These are phyloP conservation scores for Agrocybe pediades DNA, from an alignment of 768 basidiomycete genomes.

Conservation along the genomic window DNA sequence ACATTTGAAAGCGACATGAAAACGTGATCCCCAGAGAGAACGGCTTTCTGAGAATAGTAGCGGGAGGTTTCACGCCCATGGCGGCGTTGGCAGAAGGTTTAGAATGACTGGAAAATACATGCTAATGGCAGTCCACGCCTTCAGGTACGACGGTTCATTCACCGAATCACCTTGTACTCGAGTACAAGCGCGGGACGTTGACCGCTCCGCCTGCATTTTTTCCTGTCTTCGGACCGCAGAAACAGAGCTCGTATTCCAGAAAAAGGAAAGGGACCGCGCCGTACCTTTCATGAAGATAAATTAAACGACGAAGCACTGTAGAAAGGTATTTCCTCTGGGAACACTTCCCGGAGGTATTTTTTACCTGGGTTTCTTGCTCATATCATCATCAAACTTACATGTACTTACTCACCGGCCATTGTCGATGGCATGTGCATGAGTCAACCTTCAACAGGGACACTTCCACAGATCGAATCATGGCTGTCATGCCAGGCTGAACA, in stretches of 20 bases:
- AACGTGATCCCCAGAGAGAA: too few relatives aligned
- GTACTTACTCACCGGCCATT: neutral
- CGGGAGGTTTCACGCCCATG: too few relatives aligned
- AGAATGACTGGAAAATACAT: too few relatives aligned
- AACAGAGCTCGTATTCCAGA: neutral
- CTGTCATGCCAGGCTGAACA: neutral
- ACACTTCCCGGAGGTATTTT: neutral
- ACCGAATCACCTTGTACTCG: too few relatives aligned
- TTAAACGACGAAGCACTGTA: neutral
- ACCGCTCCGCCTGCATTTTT: neutral
- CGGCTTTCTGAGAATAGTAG: too few relatives aligned
- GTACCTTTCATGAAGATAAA: neutral
- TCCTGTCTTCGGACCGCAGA: neutral
- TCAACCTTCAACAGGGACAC: too few relatives aligned
- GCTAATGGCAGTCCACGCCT: too few relatives aligned
- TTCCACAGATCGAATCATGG: neutral
- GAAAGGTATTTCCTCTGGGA: neutral
- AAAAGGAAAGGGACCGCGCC: neutral
- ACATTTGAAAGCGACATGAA: too few relatives aligned
- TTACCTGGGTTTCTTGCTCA: neutral
- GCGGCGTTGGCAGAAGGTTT: too few relatives aligned
- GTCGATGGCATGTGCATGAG: neutral
- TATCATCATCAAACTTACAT: too few relatives aligned
- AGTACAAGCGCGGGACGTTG: neutral
- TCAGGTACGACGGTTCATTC: too few relatives aligned